Evolutionary conservation across 441 rosid genomes (phyloP), one percentile per base, ranked within the genome.

Genomic region (Gossypium gossypioides): DNA sequence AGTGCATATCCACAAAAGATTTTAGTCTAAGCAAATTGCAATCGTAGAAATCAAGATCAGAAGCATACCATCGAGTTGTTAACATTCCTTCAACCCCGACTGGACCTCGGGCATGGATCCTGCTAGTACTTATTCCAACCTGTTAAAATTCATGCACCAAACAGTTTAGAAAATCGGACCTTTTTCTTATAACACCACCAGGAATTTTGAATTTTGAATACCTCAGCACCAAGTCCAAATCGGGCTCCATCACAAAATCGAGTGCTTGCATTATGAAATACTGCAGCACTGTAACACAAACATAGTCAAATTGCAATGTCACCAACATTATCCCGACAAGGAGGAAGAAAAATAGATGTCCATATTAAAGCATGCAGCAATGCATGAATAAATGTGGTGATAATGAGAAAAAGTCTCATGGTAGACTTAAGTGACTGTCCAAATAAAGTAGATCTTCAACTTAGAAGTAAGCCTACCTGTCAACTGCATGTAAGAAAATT

Each of bases 221-320:
- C 95, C 96, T 90, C 96, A 72, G 92, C 96, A 21, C 96, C 96
- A 52, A 88, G 82, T 19, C 92, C 96, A 76, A 90, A 90, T 48
- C 92, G 86, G 55, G 92, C 92, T n/a, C 96, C 92, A 21, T 90
- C 92, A 69, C 88, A 86, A 72, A 88, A 90, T 77, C 92, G 86
- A 5, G 92, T 82, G 82, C 92, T 88, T 73, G 96, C 92, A 52
- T 90, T 90, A 77, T 88, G 92, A 71, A 90, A 85, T 57, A 90
- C 96, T 66, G 96, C 92, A 79, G 96, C 96, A 79, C 96, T 88
- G 84, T 58, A 52, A 37, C 46, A 16, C 48, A 62, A 67, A 16
- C 6, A 22, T 16, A 62, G 58, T 34, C 73, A 7, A 16, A 54
- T 52, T 29, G 13, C 34, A 61, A 69, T 40, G 65, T 77, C 51